Base-by-base conservation (phyloP, 163 green algal species). In the Chlamydomonas reinhardtii region DNA sequence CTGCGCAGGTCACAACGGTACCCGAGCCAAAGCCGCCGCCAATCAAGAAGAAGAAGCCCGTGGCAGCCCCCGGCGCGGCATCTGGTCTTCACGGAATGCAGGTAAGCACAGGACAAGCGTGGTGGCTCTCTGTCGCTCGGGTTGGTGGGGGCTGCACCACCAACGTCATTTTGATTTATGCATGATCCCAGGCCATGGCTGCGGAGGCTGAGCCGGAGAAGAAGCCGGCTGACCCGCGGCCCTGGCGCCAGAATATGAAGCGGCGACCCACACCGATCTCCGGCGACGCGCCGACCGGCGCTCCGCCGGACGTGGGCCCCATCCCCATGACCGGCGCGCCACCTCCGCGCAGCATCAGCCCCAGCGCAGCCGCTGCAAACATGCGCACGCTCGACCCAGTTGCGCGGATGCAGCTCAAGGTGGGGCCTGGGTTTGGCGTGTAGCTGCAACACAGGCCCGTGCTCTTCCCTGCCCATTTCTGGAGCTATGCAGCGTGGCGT, bases 201-300 rank as follows among this genome's bases (percentile, higher is more conserved):
- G 25, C 43, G 39, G 72, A 74, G 31, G 61, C 73, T 14, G 34
- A n/a, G 32, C 5, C 72, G 6, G 72, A 87, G 72, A 65, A 64
- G 71, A 87, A 87, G 61, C 37, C 61, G 8, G 9, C 34, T 0
- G 82, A 87, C 31, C 59, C 72, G n/a, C 29, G 39, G 71, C 82
- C 82, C 11, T 87, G 82, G 82, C 82, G 82, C 19, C 82, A 87
- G 20, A 82, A 82, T 31, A 87, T 87, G 82, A 62, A 62, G 16
- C 34, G 59, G 66, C 70, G 66, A 0, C 39, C 35, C 5, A 80
- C 72, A n/a, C 12, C 39, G 32, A 29, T 81, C 14, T 24, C 34
- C 9, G 72, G 31, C 3, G 82, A 81, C 29, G 61, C 72, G 61
- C 82, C 82, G 0, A 31, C 39, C 0, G 82, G 37, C 16, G 82